Percentiles rank a stretch among this genome's conserved stretches.
Conservation (phyloP, 352 stramenopile genomes). For the Globisporangium alternatum region DNA sequence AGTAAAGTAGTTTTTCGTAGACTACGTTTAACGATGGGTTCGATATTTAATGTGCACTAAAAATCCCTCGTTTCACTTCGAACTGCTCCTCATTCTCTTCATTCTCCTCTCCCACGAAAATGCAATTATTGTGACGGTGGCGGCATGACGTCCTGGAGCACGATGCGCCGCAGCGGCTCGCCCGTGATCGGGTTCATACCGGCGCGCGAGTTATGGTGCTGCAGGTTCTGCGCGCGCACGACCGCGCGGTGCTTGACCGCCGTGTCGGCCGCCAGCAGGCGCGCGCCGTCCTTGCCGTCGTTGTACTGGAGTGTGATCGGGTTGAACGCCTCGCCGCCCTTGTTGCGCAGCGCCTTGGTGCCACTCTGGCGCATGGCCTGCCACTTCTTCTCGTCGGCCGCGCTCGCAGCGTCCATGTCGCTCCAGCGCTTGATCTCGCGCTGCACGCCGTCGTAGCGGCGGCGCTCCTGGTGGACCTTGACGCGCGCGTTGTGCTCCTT, state of each 20-base stretch:
- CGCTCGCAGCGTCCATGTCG: conserved; percentile 63
- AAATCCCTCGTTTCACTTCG: too few species aligned
- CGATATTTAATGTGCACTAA: too few species aligned
- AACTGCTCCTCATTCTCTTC: too few species aligned
- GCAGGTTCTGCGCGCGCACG: conserved; percentile 76
- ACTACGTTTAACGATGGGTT: too few species aligned
- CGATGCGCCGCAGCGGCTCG: conserved; percentile 43
- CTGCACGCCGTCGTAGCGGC: conserved; percentile 54
- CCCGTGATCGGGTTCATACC: conserved; percentile 89
- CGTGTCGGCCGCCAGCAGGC: conserved; percentile 60
- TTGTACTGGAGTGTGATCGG: conserved; percentile 87
- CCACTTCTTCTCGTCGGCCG: conserved; percentile 70
- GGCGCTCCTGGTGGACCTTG: conserved; percentile 63
- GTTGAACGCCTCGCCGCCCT: conserved; percentile 85
- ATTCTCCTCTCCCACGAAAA: not conserved
- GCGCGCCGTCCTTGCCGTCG: conserved; percentile 75
- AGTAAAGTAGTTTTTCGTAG: too few species aligned
- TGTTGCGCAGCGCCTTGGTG: conserved; percentile 86
- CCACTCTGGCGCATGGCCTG: conserved; percentile 54
- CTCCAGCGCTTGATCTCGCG: conserved; percentile 85
- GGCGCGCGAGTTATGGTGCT: conserved; percentile 74
- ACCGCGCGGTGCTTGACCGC: conserved; percentile 72
- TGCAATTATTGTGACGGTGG: conserved; percentile 18
- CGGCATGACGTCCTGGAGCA: conserved; percentile 49
- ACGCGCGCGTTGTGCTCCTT: conserved; percentile 48